A percentile compares a stretch with the other conserved stretches of the same genome.
These are phyloP conservation scores for Tanacetum coccineum DNA, from an alignment of 129 eudicot species.

Conservation along the genomic window DNA sequence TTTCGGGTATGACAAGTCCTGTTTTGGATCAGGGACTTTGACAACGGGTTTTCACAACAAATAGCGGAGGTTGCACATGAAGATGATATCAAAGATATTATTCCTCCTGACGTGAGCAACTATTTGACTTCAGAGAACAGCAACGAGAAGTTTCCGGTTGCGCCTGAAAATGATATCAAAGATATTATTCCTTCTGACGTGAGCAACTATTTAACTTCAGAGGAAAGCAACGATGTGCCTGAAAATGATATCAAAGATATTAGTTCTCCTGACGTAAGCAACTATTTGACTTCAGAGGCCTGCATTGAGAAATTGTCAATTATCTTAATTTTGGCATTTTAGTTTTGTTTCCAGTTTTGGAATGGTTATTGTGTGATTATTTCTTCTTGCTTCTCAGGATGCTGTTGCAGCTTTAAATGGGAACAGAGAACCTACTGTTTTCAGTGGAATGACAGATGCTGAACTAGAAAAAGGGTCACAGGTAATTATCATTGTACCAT, in stretches of 20 bases:
- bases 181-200: too few species aligned
- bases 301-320: neutral
- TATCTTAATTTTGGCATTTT: neutral
- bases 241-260: too few species aligned
- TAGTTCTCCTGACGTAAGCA: too few species aligned
- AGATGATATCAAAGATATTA: too few species aligned
- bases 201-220: conserved; percentile 78
- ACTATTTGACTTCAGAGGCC: neutral
- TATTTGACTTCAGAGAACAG: too few species aligned
- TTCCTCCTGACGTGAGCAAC: too few species aligned
- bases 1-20: neutral
- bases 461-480: conserved; percentile 87
- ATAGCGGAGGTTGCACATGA: too few species aligned
- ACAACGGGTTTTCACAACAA: conserved; percentile 64
- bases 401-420: conserved; percentile 56
- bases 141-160: too few species aligned
- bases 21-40: conserved; percentile 73
- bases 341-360: neutral
- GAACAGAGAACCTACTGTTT: conserved; percentile 60
- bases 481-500: conserved; percentile 38
- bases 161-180: too few species aligned
- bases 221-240: too few species aligned
- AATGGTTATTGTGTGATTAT: neutral
- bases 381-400: conserved; percentile 44
- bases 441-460: conserved; percentile 86